Evolutionary conservation across 352 stramenopile species (phyloP).

Genomic region (Pythium angustatum): DNA sequence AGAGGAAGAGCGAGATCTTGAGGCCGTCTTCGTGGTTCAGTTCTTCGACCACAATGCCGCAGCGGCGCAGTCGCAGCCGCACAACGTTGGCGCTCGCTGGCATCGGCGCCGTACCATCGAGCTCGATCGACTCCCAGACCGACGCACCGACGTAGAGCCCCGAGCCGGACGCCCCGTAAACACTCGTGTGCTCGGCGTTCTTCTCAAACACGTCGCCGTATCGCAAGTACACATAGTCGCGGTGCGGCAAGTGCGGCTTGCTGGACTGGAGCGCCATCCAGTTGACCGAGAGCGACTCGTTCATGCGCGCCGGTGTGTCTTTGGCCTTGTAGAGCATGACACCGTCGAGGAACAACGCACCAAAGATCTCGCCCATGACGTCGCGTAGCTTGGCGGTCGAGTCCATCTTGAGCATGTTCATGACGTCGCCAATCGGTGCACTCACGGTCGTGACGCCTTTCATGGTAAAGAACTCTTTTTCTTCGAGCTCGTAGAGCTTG

Average conservation of each 20-base stretch:
- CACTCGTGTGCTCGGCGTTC: constrained; percentile 52
- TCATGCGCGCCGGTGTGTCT: constrained; percentile 46
- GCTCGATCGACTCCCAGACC: constrained; percentile 85
- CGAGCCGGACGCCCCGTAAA: constrained; percentile 63
- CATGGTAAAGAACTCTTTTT: constrained; percentile 89
- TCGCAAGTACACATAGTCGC: constrained; percentile 86
- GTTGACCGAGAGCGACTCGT: constrained; percentile 77
- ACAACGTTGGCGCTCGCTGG: constrained; percentile 79
- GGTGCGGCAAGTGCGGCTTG: constrained; percentile 81
- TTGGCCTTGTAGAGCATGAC: constrained; percentile 69
- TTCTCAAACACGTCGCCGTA: constrained; percentile 83
- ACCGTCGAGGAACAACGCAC: constrained; percentile 80
- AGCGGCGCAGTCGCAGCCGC: constrained; percentile 74
- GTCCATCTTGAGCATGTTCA: constrained; percentile 80
- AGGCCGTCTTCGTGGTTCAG: constrained; percentile 52
- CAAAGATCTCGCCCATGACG: constrained; percentile 83
- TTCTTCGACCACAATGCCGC: constrained; percentile 81
- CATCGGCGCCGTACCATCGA: constrained; percentile 73
- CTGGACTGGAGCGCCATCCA: constrained; percentile 81
- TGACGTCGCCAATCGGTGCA: constrained; percentile 75
- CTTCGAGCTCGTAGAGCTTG: constrained; percentile 74
- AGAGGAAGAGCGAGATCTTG: constrained; percentile 74
- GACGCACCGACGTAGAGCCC: constrained; percentile 71
- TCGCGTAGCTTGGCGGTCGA: constrained; percentile 63
- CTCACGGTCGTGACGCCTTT: constrained; percentile 73